phyloP scores from a whole-genome alignment of 805 yeast genomes.

The Dipodascus albidus region DNA sequence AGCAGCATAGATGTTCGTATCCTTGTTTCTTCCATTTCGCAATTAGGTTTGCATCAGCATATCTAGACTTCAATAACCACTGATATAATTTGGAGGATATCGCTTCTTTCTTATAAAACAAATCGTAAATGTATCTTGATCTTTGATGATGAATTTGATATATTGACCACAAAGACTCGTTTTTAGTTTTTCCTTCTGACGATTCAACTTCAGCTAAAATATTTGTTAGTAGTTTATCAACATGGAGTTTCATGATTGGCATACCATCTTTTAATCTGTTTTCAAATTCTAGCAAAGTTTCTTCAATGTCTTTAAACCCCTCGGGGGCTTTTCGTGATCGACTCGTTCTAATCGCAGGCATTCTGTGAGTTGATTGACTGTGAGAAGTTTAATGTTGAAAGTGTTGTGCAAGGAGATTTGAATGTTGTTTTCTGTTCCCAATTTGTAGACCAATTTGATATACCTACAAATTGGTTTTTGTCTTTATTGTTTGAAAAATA shows the following conservation, averaged over 20 bases:
- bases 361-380: conserved; percentile 45
- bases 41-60: conserved; percentile 57
- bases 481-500: too few relatives aligned
- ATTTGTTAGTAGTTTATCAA: neutral
- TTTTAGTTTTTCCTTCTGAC: conserved; percentile 37
- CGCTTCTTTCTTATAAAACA: conserved; percentile 58
- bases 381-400: too few relatives aligned
- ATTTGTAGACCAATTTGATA: conserved; percentile 73
- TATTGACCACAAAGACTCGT: conserved; percentile 56
- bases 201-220: conserved; percentile 29
- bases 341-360: conserved; percentile 36
- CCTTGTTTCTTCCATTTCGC: conserved; percentile 84
- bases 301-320: conserved; percentile 59
- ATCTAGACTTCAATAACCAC: conserved; percentile 57
- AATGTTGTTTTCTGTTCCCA: conserved; percentile 56
- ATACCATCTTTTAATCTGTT: conserved; percentile 39
- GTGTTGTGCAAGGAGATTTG: conserved; percentile 81
- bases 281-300: conserved; percentile 50
- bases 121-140: conserved; percentile 61
- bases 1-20: conserved; percentile 76
- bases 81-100: conserved; percentile 59
- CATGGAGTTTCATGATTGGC: neutral
- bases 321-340: conserved; percentile 52
- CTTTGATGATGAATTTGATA: conserved; percentile 61
- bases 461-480: too few relatives aligned